Evolutionary conservation across 2,329 filamentous ascomycete species (phyloP).

Genomic region (Exophiala bonariae): DNA sequence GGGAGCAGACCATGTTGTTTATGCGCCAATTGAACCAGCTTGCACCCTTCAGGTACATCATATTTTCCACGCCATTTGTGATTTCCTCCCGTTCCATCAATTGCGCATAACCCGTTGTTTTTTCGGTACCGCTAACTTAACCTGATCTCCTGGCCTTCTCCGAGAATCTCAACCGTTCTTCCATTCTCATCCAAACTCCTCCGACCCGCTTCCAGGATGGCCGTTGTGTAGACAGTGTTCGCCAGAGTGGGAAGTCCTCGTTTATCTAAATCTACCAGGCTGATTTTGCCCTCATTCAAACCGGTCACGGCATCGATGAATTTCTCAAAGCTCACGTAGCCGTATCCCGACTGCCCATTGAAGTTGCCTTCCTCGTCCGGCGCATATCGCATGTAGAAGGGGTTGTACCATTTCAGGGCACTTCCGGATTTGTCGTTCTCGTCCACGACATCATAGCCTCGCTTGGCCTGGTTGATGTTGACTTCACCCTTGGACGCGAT

Average conservation of each 20-base stretch:
- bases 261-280: conserved; percentile 73
- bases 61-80: no score
- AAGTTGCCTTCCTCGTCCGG: conserved; percentile 96
- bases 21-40: no score
- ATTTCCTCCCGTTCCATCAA: no score
- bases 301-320: conserved; percentile 84
- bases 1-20: no score
- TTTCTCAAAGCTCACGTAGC: conserved; percentile 93
- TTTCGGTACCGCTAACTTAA: conserved; percentile 7
- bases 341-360: conserved; percentile 84
- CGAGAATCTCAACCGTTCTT: conserved; percentile 69
- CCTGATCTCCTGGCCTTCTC: conserved; percentile 44
- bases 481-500: conserved; percentile 83
- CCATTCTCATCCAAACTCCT: conserved; percentile 80
- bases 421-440: conserved; percentile 48
- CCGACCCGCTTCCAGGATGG: conserved; percentile 84
- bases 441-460: conserved; percentile 93
- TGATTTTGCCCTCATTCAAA: conserved; percentile 72
- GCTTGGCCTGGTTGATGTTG: conserved; percentile 87
- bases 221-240: conserved; percentile 89
- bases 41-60: no score
- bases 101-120: no score
- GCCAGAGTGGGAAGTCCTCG: conserved; percentile 79
- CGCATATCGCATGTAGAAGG: conserved; percentile 93
- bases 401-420: conserved; percentile 79